Evolutionary conservation across 2,329 filamentous ascomycete species (phyloP).

Genomic region (Monilinia aucupariae): DNA sequence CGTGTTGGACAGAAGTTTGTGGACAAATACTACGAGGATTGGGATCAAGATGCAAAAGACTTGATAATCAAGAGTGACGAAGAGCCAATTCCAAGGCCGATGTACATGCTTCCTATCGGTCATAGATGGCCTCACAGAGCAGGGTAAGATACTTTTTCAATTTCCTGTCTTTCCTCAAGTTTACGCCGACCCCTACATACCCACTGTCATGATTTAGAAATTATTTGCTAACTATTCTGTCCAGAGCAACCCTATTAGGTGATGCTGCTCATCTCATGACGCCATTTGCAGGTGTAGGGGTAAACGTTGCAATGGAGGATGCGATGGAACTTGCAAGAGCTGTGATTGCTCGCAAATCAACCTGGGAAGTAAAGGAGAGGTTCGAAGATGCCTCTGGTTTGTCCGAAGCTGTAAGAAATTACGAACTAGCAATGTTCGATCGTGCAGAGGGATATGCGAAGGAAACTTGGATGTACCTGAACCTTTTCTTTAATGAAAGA

Average conservation of each 20-base stretch:
- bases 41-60: slow-evolving; percentile 9
- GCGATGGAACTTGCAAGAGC: slow-evolving; percentile 37
- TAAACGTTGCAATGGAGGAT: slow-evolving; percentile 44
- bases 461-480: slow-evolving; percentile 17
- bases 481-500: slow-evolving; percentile 21
- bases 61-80: slow-evolving; percentile 16
- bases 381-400: slow-evolving; percentile 7
- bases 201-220: not conserved
- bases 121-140: slow-evolving; percentile 20
- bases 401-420: slow-evolving; percentile 18
- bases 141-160: slow-evolving; percentile 16
- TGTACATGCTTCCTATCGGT: slow-evolving; percentile 19
- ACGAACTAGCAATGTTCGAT: slow-evolving; percentile 22
- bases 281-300: slow-evolving; percentile 41
- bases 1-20: slow-evolving; percentile 7
- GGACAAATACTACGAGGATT: slow-evolving; percentile 10
- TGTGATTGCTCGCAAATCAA: slow-evolving; percentile 33
- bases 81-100: slow-evolving; percentile 18
- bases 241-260: slow-evolving; percentile 43
- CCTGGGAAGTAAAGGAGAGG: slow-evolving; percentile 24
- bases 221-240: slow-evolving; percentile 35
- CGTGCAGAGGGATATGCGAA: slow-evolving; percentile 18
- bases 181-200: slow-evolving; percentile 2
- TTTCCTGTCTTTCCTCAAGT: slow-evolving; percentile 6
- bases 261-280: slow-evolving; percentile 45